Conservation (phyloP, 768 basidiomycete genomes). For the Daedaleopsis sinensis region DNA sequence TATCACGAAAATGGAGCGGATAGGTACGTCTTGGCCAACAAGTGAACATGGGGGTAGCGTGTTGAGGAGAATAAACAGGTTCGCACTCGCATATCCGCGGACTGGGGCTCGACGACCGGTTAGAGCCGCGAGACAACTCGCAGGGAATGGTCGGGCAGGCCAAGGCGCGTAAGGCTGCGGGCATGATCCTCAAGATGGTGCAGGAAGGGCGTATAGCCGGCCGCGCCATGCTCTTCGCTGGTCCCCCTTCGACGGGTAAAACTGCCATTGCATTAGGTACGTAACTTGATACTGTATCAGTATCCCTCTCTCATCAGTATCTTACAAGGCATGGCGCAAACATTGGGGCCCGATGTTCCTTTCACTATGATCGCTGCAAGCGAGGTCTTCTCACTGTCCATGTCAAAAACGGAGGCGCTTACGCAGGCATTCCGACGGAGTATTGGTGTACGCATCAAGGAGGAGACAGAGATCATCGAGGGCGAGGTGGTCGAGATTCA, state of each 20-base stretch:
- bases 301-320: not conserved
- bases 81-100: constrained; percentile 96
- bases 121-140: constrained; percentile 86
- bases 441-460: constrained; percentile 96
- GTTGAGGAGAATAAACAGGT: constrained; percentile 47
- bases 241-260: constrained; percentile 96
- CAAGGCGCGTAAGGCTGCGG: constrained; percentile 95
- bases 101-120: constrained; percentile 86
- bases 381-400: constrained; percentile 97
- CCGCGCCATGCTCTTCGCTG: constrained; percentile 94
- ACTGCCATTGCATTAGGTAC: constrained; percentile 96
- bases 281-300: not conserved
- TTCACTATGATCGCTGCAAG: constrained; percentile 98
- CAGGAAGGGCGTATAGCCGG: constrained; percentile 96
- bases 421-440: constrained; percentile 95
- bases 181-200: constrained; percentile 98
- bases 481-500: constrained; percentile 99
- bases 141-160: constrained; percentile 98
- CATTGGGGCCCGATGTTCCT: constrained; percentile 90
- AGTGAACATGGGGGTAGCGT: constrained; percentile 15
- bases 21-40: constrained; percentile 49
- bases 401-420: constrained; percentile 98
- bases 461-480: constrained; percentile 96
- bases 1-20: constrained; percentile 92
- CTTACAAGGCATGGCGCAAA: constrained; percentile 88